Conservation (phyloP, 257 asterid species). For the Forsythia viridissima region DNA sequence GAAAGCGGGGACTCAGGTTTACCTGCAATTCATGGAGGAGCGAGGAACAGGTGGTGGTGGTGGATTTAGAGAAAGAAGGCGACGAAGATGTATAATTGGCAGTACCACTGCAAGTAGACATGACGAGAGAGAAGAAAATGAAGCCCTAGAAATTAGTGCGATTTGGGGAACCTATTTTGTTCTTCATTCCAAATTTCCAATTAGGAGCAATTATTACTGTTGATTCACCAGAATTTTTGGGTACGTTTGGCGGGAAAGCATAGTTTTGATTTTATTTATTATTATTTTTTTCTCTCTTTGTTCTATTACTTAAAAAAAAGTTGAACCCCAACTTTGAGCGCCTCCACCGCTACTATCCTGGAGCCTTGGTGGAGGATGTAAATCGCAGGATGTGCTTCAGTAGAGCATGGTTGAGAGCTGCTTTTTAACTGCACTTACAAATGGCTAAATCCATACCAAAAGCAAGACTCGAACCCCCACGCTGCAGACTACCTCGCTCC, state of each 20-base stretch:
- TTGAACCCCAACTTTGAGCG: no score
- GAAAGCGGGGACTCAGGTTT: not conserved
- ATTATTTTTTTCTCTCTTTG: no score
- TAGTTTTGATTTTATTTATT: not conserved
- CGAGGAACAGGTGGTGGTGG: constrained; percentile 64
- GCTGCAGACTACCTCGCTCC: no score
- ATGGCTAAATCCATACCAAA: no score
- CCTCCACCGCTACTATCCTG: no score
- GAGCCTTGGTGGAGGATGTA: no score
- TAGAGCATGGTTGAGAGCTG: no score
- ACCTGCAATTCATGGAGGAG: constrained; percentile 76
- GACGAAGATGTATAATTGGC: constrained; percentile 42
- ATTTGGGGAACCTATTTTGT: not conserved
- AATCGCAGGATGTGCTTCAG: no score
- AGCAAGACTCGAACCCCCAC: no score
- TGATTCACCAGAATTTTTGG: constrained; percentile 13
- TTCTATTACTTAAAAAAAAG: no score
- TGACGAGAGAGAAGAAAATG: constrained; percentile 18
- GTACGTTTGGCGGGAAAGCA: constrained; percentile 39
- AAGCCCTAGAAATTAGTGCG: constrained; percentile 35
- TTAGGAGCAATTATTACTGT: constrained; percentile 28
- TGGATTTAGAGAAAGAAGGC: constrained; percentile 54
- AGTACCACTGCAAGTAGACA: constrained; percentile 19
- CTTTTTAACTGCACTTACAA: no score
- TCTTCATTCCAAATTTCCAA: constrained; percentile 28